Percentiles rank a stretch among this genome's conserved stretches.
Evolutionary conservation across 2,329 filamentous ascomycete species (phyloP).

Genomic region (Colletotrichum sp.): DNA sequence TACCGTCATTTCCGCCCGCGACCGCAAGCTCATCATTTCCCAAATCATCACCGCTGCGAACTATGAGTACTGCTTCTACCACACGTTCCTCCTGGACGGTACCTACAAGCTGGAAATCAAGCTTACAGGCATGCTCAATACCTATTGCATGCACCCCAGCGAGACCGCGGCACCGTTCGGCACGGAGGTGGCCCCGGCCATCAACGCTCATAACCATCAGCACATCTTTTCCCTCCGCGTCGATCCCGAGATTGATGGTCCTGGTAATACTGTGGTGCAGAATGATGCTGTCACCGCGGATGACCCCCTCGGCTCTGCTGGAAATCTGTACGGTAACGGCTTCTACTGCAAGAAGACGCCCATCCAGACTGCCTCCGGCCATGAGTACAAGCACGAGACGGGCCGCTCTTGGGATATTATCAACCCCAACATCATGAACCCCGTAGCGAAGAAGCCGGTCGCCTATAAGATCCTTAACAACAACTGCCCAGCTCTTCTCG

Average conservation of each 20-base stretch:
- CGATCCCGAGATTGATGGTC: slow-evolving; percentile 35
- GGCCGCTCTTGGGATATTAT: slow-evolving; percentile 29
- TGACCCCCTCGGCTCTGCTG: slow-evolving; percentile 67
- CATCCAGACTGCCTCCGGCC: slow-evolving; percentile 25
- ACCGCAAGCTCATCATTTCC: slow-evolving; percentile 74
- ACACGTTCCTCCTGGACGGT: slow-evolving; percentile 57
- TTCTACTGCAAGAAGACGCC: slow-evolving; percentile 54
- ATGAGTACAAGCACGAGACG: slow-evolving; percentile 22
- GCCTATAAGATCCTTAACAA: slow-evolving; percentile 13
- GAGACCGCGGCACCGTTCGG: slow-evolving; percentile 45
- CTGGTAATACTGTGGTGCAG: slow-evolving; percentile 71
- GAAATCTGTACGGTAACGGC: slow-evolving; percentile 78
- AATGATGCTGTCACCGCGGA: slow-evolving; percentile 69
- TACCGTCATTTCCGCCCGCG: slow-evolving; percentile 71
- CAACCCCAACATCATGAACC: slow-evolving; percentile 59
- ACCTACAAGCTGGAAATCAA: slow-evolving; percentile 68
- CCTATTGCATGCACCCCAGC: slow-evolving; percentile 41
- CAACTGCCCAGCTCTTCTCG: not conserved
- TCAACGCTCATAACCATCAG: slow-evolving; percentile 60
- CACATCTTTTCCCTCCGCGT: slow-evolving; percentile 58
- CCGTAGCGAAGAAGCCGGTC: slow-evolving; percentile 44
- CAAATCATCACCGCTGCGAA: slow-evolving; percentile 80
- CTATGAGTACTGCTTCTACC: slow-evolving; percentile 70
- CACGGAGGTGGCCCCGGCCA: slow-evolving; percentile 56
- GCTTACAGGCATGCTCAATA: slow-evolving; percentile 54